Conservation (phyloP, 805 yeast species). For the Teunomyces panamensis region DNA sequence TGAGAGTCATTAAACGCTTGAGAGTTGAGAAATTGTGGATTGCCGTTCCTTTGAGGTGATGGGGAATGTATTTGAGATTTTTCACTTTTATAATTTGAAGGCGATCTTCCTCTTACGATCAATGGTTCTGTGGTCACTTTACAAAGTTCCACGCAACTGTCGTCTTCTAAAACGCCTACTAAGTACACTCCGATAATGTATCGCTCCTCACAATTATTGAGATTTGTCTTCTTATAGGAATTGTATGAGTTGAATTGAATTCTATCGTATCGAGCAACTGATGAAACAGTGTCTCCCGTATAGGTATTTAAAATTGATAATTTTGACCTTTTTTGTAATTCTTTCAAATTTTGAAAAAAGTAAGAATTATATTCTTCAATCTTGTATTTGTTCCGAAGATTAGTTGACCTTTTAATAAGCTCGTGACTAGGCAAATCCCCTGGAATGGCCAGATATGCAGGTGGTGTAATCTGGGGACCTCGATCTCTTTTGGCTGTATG, state of each 20-base stretch:
- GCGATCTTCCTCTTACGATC: constrained; percentile 62
- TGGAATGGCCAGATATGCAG: constrained; percentile 19
- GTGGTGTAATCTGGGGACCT: constrained; percentile 23
- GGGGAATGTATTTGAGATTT: not conserved
- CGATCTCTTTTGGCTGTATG: constrained; percentile 27
- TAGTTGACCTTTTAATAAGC: constrained; percentile 18
- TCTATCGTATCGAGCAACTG: constrained; percentile 22
- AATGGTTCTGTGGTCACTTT: constrained; percentile 53
- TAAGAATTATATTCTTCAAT: constrained; percentile 14
- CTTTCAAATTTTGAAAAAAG: constrained; percentile 12
- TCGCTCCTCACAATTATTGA: constrained; percentile 9
- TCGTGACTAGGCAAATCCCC: constrained; percentile 22
- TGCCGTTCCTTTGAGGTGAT: not conserved
- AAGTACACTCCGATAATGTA: constrained; percentile 16
- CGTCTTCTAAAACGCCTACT: constrained; percentile 12
- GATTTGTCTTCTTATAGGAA: constrained; percentile 1
- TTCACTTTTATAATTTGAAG: constrained; percentile 46
- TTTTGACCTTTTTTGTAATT: not conserved
- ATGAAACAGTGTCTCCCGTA: constrained; percentile 6
- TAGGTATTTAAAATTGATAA: constrained; percentile 8
- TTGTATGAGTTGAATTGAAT: constrained; percentile 17
- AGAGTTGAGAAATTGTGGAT: not conserved
- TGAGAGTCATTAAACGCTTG: not conserved
- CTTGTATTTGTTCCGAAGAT: constrained; percentile 20
- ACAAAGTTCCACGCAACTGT: constrained; percentile 13